Evolutionary conservation across 192 early-diverging fungal genomes (phyloP).

Genomic region (Powellomyces hirtus): DNA sequence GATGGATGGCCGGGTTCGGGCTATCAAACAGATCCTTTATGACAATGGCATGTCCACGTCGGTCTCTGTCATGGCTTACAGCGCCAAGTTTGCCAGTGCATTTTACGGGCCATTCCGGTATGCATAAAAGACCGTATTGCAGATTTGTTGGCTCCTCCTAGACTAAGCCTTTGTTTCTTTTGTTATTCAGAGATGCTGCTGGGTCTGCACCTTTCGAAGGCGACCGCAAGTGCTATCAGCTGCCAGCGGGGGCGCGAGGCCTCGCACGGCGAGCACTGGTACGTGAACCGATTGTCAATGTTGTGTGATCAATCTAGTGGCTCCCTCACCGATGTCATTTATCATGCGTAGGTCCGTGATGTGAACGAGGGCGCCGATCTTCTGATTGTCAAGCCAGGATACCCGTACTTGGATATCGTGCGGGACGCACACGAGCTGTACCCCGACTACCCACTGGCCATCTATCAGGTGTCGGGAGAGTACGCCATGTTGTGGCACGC

Average conservation of each 20-base stretch:
- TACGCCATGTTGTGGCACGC: conserved; percentile 74
- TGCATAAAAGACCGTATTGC: too few relatives aligned
- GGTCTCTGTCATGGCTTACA: conserved; percentile 92
- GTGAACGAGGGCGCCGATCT: conserved; percentile 93
- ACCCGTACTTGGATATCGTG: conserved; percentile 93
- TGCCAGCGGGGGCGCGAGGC: conserved; percentile 84
- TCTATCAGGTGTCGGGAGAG: conserved; percentile 86
- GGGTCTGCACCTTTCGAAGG: conserved; percentile 89
- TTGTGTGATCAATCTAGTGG: too few relatives aligned
- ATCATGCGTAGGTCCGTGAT: conserved; percentile 56
- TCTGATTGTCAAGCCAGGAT: conserved; percentile 96
- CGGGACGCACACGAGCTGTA: conserved; percentile 59
- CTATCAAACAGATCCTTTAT: conserved; percentile 84
- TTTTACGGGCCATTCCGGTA: conserved; percentile 99
- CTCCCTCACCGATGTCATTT: not conserved
- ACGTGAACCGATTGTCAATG: too few relatives aligned
- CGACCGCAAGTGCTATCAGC: conserved; percentile 92
- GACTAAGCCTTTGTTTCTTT: too few relatives aligned
- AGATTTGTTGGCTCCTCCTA: not conserved
- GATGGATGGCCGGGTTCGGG: conserved; percentile 95
- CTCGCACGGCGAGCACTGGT: conserved; percentile 82
- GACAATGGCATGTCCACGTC: conserved; percentile 71
- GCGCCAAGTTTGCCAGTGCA: conserved; percentile 91
- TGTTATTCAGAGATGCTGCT: conserved; percentile 87
- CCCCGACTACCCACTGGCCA: conserved; percentile 87